Evolutionary conservation across 1,139 yeast genomes (phyloP).

Genomic region (Trichomonascaceae sp.): DNA sequence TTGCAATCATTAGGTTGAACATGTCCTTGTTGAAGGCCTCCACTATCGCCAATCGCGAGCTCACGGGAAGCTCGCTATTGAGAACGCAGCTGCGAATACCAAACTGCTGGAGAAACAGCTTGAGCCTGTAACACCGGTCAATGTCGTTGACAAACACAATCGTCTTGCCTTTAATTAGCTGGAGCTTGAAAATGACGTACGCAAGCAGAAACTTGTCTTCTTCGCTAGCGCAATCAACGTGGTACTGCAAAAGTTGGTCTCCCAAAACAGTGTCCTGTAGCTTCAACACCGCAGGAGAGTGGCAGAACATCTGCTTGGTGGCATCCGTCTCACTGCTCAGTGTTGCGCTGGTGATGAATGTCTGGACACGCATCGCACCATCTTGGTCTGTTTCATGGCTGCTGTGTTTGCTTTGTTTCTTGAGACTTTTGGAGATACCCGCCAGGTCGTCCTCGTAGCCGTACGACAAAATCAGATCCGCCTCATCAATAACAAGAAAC

Average conservation of each 20-base stretch:
- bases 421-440: slow-evolving; percentile 45
- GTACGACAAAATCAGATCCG: slow-evolving; percentile 78
- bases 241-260: slow-evolving; percentile 57
- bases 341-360: slow-evolving; percentile 95
- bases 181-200: slow-evolving; percentile 83
- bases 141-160: slow-evolving; percentile 84
- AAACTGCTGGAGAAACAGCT: slow-evolving; percentile 84
- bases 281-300: slow-evolving; percentile 73
- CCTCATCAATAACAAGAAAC: slow-evolving; percentile 82
- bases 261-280: slow-evolving; percentile 31
- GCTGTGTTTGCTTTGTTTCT: slow-evolving; percentile 25
- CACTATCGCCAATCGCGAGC: slow-evolving; percentile 87
- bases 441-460: slow-evolving; percentile 82
- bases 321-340: slow-evolving; percentile 73
- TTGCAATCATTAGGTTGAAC: slow-evolving; percentile 79
- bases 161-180: slow-evolving; percentile 82
- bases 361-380: slow-evolving; percentile 76
- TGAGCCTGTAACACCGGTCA: slow-evolving; percentile 89
- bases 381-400: no score
- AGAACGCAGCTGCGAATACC: slow-evolving; percentile 82
- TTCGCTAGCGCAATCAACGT: slow-evolving; percentile 64
- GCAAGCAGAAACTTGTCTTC: slow-evolving; percentile 83
- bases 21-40: slow-evolving; percentile 90
- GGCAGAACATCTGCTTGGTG: slow-evolving; percentile 65
- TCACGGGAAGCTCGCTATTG: slow-evolving; percentile 85